Percentiles rank a stretch among this genome's conserved stretches.
phyloP scores from a whole-genome alignment of 305 asterid genomes.

The Plantago lanceolata region DNA sequence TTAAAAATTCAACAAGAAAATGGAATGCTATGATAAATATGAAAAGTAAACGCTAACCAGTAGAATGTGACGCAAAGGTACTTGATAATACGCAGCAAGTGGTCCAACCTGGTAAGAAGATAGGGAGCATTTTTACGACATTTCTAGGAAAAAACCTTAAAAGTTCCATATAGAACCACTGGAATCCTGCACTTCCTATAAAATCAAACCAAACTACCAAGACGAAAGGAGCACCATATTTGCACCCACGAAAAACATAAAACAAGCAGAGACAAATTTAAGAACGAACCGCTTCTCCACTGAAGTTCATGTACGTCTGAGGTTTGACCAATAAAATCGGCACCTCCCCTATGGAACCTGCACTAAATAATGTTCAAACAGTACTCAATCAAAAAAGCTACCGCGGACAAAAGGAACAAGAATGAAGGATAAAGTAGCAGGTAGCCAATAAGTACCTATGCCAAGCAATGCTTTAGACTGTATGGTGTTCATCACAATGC shows the following conservation, averaged over 20 bases:
- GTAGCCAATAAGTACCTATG: slow-evolving; percentile 49
- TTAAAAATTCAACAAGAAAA: not conserved
- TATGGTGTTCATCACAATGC: slow-evolving; percentile 77
- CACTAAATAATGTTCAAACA: slow-evolving; percentile 20
- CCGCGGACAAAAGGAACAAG: not conserved
- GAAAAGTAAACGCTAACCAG: slow-evolving; percentile 44
- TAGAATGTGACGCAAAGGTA: slow-evolving; percentile 89
- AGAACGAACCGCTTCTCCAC: slow-evolving; percentile 79
- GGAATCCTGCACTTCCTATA: not conserved
- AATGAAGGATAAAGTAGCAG: not conserved
- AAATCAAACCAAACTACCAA: slow-evolving; percentile 7
- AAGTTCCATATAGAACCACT: not conserved
- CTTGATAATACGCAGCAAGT: slow-evolving; percentile 90
- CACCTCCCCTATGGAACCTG: slow-evolving; percentile 89
- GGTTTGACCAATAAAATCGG: slow-evolving; percentile 87
- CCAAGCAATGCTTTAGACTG: slow-evolving; percentile 87
- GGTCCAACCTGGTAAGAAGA: slow-evolving; percentile 65
- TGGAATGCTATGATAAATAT: not conserved
- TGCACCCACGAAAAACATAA: not conserved
- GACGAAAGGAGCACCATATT: not conserved
- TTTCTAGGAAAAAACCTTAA: slow-evolving; percentile 1
- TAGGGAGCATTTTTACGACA: not conserved
- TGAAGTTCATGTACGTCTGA: slow-evolving; percentile 88
- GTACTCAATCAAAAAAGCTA: slow-evolving; percentile 16
- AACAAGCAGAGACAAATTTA: not conserved